Conservation (phyloP, 768 basidiomycete species). For the Suillus placidus region DNA sequence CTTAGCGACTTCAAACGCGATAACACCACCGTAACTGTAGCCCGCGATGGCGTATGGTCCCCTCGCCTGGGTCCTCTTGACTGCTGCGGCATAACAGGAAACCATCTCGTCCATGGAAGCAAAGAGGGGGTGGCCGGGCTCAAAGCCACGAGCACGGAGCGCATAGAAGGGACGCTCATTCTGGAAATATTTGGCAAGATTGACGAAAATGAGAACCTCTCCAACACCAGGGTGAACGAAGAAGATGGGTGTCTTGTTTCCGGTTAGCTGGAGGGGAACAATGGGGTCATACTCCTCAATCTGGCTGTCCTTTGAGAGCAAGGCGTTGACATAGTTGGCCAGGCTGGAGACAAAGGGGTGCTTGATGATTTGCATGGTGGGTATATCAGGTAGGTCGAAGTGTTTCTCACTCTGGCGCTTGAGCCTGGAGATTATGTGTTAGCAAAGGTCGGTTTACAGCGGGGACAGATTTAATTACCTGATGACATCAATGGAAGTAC, state of each 20-base stretch:
- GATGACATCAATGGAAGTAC: conserved; percentile 42
- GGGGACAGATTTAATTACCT: conserved; percentile 8
- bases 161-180: conserved; percentile 43
- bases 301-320: conserved; percentile 22
- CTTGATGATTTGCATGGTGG: conserved; percentile 42
- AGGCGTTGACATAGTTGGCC: conserved; percentile 34
- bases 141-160: conserved; percentile 42
- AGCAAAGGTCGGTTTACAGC: not conserved
- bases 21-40: conserved; percentile 19
- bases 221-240: conserved; percentile 49
- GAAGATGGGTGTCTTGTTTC: conserved; percentile 45
- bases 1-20: conserved; percentile 41
- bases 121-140: conserved; percentile 35
- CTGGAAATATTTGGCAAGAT: conserved; percentile 41
- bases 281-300: conserved; percentile 41
- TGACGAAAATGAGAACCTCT: conserved; percentile 44
- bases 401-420: conserved; percentile 29
- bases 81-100: conserved; percentile 32
- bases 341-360: conserved; percentile 33
- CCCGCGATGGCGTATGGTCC: conserved; percentile 39
- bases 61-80: conserved; percentile 29
- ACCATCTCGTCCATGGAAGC: conserved; percentile 37
- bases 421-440: conserved; percentile 13
- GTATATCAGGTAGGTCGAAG: conserved; percentile 35
- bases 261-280: conserved; percentile 40